Conservation (phyloP, 2,329 filamentous ascomycete genomes). For the Kalaharituber pfeilii region DNA sequence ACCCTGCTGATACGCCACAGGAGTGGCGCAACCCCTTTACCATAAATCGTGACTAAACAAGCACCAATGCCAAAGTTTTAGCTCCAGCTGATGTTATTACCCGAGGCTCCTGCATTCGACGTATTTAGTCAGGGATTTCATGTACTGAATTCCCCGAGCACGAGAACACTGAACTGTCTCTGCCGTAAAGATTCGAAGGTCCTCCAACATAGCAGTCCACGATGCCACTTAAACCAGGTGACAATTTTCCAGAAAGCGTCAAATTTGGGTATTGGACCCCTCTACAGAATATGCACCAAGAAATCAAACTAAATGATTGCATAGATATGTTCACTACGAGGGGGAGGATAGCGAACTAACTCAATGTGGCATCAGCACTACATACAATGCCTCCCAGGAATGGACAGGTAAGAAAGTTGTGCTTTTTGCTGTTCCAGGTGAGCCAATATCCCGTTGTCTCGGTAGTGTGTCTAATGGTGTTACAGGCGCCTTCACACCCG, state of each 20-base stretch:
- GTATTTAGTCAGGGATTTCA: too few relatives aligned
- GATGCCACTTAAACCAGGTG: conserved; percentile 49
- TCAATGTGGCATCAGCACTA: conserved; percentile 58
- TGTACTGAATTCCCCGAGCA: too few relatives aligned
- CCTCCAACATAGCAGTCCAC: neutral
- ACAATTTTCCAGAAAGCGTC: conserved; percentile 65
- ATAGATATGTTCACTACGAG: conserved; percentile 59
- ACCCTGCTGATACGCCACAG: neutral
- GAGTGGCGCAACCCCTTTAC: too few relatives aligned
- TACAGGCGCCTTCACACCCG: conserved; percentile 66
- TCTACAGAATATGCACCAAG: conserved; percentile 7
- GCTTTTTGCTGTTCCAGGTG: conserved; percentile 48
- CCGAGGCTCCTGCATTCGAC: too few relatives aligned
- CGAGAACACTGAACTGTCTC: neutral
- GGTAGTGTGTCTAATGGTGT: neutral
- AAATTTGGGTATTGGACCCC: conserved; percentile 45
- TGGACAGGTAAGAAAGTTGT: conserved; percentile 55
- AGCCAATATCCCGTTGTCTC: conserved; percentile 16
- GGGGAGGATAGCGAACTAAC: conserved; percentile 51
- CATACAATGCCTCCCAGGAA: conserved; percentile 64
- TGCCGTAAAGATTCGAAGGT: too few relatives aligned
- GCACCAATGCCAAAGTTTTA: too few relatives aligned
- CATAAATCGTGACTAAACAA: too few relatives aligned
- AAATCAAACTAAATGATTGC: too few relatives aligned
- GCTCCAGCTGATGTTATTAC: too few relatives aligned